Evolutionary conservation across 306 rosid genomes (phyloP).

Genomic region (Ammopiptanthus mongolicus): DNA sequence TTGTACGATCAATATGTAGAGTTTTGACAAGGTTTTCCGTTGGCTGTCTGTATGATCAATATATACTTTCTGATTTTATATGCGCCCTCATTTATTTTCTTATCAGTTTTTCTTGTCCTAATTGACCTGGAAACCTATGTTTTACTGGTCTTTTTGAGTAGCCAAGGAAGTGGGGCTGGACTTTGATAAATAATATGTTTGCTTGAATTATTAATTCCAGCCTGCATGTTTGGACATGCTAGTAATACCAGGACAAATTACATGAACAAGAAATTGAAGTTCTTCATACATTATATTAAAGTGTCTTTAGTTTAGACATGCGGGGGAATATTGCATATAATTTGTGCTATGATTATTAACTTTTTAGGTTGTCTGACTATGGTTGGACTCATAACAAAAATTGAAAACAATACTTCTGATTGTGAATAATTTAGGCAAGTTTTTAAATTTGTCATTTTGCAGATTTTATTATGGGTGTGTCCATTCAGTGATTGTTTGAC

Average conservation of each 20-base stretch:
- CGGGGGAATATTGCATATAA: neutral
- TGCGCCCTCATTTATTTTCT: neutral
- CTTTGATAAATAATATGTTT: neutral
- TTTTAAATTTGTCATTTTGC: neutral
- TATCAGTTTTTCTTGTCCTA: neutral
- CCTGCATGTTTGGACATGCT: neutral
- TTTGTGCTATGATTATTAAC: neutral
- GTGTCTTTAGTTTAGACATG: neutral
- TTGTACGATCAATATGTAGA: neutral
- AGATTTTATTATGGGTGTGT: neutral
- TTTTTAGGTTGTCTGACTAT: neutral
- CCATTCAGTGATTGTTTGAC: conserved; percentile 2
- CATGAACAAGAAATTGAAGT: neutral
- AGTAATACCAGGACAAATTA: neutral
- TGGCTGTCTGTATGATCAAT: neutral
- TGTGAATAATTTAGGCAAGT: conserved; percentile 4
- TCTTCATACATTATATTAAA: neutral
- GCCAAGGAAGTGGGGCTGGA: neutral
- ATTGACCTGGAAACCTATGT: conserved; percentile 3
- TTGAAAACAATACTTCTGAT: neutral
- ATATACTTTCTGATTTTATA: neutral
- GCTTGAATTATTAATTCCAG: neutral
- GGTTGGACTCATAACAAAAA: neutral
- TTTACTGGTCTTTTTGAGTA: neutral
- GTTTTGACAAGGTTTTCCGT: neutral